Evolutionary conservation across 106 monocot genomes (phyloP), one percentile per base, ranked within the genome.

Genomic region (Gastrodia elata): DNA sequence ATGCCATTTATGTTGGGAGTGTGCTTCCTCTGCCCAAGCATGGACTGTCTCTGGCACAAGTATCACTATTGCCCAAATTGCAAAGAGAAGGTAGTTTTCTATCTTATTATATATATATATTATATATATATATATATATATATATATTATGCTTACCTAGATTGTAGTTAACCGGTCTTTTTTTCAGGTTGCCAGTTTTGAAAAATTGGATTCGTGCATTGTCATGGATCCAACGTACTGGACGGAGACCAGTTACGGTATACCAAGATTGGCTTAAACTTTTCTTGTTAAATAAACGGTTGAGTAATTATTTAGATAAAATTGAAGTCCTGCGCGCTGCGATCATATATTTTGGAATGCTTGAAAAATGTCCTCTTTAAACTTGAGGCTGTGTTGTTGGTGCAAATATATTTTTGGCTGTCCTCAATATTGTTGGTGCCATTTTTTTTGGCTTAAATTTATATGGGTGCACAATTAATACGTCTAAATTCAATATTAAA

Each of bases 1-100:
- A 86, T 92, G 89, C 89, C 96, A 33, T 92, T 92, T 64, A 90
- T 96, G 87, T 61, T 96, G 42, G 92, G 96, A 16, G 78, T 89
- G 39, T 96, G 96, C 82, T 96, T 96, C 78, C 90, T 92, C 38
- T 90, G 89, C 77, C 96, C 96, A 27, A 87, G 82, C 34, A 92
- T 88, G 87, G 96, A 96, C 73, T 92, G 96, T 71, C 87, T 96
- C 16, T 96, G 92, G 96, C 96, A 96, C 68, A 92, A 96, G 30
- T 86, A 92, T 67, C 92, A 96, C 77, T 92, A 89, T 77, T 96
- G 96, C 83, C 96, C 96, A 11, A 80, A 58, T 41, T 96, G 96
- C 58, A 77, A 80, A 35, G 65, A 96, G 58, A 92, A 92, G 96
- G 95, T 95, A 43, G 11, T 32, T 38, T 70, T 3, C 8, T 70